phyloP scores from a whole-genome alignment of 2,329 filamentous ascomycete species.

The Exophiala lecanii-corni region DNA sequence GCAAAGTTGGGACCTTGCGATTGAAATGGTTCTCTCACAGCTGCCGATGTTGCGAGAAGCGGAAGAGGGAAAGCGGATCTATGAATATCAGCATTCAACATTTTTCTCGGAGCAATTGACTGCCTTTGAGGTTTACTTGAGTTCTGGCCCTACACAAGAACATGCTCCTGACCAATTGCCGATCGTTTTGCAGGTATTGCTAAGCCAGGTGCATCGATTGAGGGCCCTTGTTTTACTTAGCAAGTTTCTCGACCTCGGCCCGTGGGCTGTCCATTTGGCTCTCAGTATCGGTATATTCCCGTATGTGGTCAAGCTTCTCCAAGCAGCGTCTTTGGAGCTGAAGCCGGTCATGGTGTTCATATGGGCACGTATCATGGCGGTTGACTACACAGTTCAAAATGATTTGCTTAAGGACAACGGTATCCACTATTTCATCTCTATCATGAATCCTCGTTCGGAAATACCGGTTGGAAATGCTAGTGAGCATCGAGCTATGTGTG shows the following conservation, averaged over 20 bases:
- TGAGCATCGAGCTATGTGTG: slow-evolving; percentile 98
- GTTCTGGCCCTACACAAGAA: slow-evolving; percentile 74
- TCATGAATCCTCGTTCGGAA: slow-evolving; percentile 76
- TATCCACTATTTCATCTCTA: slow-evolving; percentile 93
- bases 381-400: slow-evolving; percentile 87
- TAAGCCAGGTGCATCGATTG: slow-evolving; percentile 91
- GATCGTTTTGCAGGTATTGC: slow-evolving; percentile 88
- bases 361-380: slow-evolving; percentile 91
- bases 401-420: slow-evolving; percentile 96
- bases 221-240: slow-evolving; percentile 86
- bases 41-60: slow-evolving; percentile 76
- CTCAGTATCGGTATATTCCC: slow-evolving; percentile 98
- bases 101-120: slow-evolving; percentile 98
- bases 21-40: slow-evolving; percentile 90
- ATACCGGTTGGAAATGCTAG: slow-evolving; percentile 83
- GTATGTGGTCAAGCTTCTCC: slow-evolving; percentile 93
- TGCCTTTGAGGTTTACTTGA: slow-evolving; percentile 93
- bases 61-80: slow-evolving; percentile 68
- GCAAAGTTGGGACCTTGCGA: slow-evolving; percentile 96
- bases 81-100: slow-evolving; percentile 88
- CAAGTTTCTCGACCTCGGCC: slow-evolving; percentile 89
- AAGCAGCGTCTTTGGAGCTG: slow-evolving; percentile 88
- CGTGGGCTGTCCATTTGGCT: slow-evolving; percentile 97
- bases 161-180: slow-evolving; percentile 91
- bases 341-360: slow-evolving; percentile 99